Base-by-base conservation (phyloP, 2,329 filamentous ascomycete species). In the Talaromyces albobiverticillius region DNA sequence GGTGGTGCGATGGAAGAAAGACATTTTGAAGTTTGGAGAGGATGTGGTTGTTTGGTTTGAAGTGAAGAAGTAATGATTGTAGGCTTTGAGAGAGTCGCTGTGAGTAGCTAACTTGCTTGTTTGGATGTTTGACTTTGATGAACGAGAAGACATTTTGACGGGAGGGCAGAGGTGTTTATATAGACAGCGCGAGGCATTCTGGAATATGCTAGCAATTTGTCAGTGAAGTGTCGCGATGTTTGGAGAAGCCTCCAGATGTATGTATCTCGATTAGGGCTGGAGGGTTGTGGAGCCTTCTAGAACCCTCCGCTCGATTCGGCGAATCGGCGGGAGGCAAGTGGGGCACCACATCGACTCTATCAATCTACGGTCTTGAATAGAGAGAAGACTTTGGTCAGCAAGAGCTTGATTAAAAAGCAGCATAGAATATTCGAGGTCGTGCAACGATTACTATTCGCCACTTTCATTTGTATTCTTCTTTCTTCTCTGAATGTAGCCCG, bases 1-100 rank as follows among this genome's bases (percentile, higher is more conserved):
- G n/a, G n/a, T n/a, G 8, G 25, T 29, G 42, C 50, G 54, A 46
- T 54, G 57, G 46, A 63, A 57, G 53, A 63, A 45, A 52, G 58
- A 52, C 59, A 63, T 62, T 49, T 23, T 57, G 32, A 45, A n/a
- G 32, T 40, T 40, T 43, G 18, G 45, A 47, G 42, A 46, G 22
- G 20, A 11, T 38, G 29, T 31, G 11, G 13, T 36, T 36, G 2
- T 49, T 18, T n/a, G 26, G 18, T 45, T 45, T 8, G 46, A 48
- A 34, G 14, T 31, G 5, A 31, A 34, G 32, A 14, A 34, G 16
- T 36, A 36, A 11, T 49, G 34, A 38, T 49, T 49, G 38, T 3
- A 8, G 22, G 40, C 40, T 42, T n/a, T 41, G 41, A 26, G 18
- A 25, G 20, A 16, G 6, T 23, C 14, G n/a, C n/a, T 38, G 36